phyloP scores from a whole-genome alignment of 2,329 filamentous ascomycete species.

The Venturia carpophila region DNA sequence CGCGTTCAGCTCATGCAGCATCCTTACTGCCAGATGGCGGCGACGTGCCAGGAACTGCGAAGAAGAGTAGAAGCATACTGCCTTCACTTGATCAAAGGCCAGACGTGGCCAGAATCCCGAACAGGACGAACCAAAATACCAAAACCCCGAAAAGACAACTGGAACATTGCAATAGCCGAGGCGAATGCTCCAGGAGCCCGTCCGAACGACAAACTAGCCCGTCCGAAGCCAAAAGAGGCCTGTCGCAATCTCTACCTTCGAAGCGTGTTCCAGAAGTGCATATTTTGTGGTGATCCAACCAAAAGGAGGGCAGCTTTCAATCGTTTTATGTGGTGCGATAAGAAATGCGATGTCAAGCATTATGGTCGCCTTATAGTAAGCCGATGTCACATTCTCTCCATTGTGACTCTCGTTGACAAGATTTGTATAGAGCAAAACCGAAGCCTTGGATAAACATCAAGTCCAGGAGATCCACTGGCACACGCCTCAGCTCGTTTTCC shows the following conservation, averaged over 20 bases:
- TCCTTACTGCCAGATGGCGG: slow-evolving; percentile 12
- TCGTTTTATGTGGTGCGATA: slow-evolving; percentile 15
- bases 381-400: background rate
- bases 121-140: background rate
- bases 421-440: slow-evolving; percentile 10
- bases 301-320: slow-evolving; percentile 14
- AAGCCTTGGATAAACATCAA: background rate
- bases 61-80: slow-evolving; percentile 8
- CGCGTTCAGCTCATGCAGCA: slow-evolving; percentile 8
- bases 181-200: background rate
- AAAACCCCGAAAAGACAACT: background rate
- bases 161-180: background rate
- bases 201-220: background rate
- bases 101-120: background rate
- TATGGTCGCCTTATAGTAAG: slow-evolving; percentile 13
- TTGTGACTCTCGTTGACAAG: background rate
- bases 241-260: slow-evolving; percentile 1
- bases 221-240: background rate
- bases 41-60: background rate
- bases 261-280: slow-evolving; percentile 4
- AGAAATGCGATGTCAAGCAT: slow-evolving; percentile 11
- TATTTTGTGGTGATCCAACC: slow-evolving; percentile 10
- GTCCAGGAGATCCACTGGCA: slow-evolving; percentile 13
- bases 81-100: slow-evolving; percentile 11
- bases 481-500: slow-evolving; percentile 9